phyloP scores from a whole-genome alignment of 305 asterid species.

The Fraxinus sp. region DNA sequence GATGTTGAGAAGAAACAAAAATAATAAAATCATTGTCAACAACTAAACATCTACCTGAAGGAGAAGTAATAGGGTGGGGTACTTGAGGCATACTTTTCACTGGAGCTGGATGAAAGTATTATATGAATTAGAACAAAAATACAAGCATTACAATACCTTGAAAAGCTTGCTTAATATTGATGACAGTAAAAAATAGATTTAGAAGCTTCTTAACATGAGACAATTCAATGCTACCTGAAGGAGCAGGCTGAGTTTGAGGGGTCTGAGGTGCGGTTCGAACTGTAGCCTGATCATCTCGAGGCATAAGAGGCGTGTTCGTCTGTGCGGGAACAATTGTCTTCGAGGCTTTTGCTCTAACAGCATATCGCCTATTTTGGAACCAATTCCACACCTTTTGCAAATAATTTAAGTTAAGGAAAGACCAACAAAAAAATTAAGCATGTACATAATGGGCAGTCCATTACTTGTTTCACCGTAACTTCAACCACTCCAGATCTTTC shows the following conservation, averaged over 20 bases:
- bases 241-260: slow-evolving; percentile 49
- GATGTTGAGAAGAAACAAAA: slow-evolving; percentile 1
- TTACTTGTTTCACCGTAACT: slow-evolving; percentile 86
- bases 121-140: slow-evolving; percentile 24
- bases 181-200: neutral
- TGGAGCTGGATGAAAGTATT: slow-evolving; percentile 38
- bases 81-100: slow-evolving; percentile 55
- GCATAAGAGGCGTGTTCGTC: slow-evolving; percentile 39
- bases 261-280: slow-evolving; percentile 53
- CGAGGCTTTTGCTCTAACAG: slow-evolving; percentile 75
- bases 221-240: slow-evolving; percentile 42
- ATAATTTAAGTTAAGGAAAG: slow-evolving; percentile 14
- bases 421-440: slow-evolving; percentile 20
- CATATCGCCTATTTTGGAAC: slow-evolving; percentile 97
- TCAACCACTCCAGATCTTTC: slow-evolving; percentile 81
- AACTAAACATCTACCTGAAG: slow-evolving; percentile 48
- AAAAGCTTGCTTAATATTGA: neutral
- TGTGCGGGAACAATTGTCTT: slow-evolving; percentile 56
- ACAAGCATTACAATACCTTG: neutral
- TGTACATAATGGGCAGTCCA: neutral
- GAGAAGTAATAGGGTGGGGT: slow-evolving; percentile 56
- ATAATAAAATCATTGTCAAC: neutral
- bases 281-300: slow-evolving; percentile 50
- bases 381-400: slow-evolving; percentile 84
- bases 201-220: slow-evolving; percentile 8